Base-by-base conservation (phyloP, 495 filamentous ascomycete genomes). In the Daldinia vernicosa region DNA sequence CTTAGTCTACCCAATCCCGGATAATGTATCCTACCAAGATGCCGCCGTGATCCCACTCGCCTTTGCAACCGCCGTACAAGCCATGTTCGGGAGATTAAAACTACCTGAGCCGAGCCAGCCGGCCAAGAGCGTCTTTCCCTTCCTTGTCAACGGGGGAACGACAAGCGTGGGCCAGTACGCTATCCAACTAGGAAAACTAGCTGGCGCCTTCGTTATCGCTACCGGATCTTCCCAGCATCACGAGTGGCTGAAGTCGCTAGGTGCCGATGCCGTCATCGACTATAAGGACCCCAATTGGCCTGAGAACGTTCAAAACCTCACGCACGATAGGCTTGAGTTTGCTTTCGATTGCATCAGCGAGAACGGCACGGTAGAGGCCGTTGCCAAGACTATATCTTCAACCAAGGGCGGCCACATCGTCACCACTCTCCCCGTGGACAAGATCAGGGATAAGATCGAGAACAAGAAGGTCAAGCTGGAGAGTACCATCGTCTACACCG, bases 131-230 rank as follows among this genome's bases (percentile, higher is more conserved):
- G 79, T 77, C 2, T 75, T 86, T 43, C 77, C 75, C 0, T 59
- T 91, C 0, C 76, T 90, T 1, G 74, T 90, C 65, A 89, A 85
- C 79, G 88, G 88, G 22, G 89, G 88, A 30, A 80, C 84, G 1
- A 79, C 80, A 4, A 87, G 85, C 39, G 86, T 90, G 6, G 89
- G 89, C 8, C 76, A 81, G 67, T 84, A 85, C 60, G 87, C 85
- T 0, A 87, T 90, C 56, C 90, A 92, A 70, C 82, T 89, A 15
- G 88, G 86, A 1, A 81, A 80, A 3, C 82, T 86, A 0, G 80
- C 89, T 0, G 89, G 89, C 1, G 81, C 84, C 14, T 83, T 84
- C 22, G 89, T 91, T 0, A 75, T 89, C 51, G 79, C 85, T 0
- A 89, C 87, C 0, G 80, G 83, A 1, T 85, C 84, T 1, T 69